Conservation (phyloP, 495 filamentous ascomycete species). For the Lasiosphaeris hirsuta region DNA sequence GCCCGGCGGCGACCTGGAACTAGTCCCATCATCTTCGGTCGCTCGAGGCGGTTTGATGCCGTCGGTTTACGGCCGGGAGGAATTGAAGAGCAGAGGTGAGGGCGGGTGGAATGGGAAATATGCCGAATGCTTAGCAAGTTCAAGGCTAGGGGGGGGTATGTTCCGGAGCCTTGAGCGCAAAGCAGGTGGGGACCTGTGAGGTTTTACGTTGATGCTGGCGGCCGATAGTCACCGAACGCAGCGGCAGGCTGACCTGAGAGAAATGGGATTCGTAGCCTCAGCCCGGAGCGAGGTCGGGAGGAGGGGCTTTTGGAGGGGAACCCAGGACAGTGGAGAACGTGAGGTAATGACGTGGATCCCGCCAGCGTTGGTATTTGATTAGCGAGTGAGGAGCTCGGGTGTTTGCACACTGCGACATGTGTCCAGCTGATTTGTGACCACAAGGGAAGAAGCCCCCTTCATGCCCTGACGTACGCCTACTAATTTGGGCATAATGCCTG, state of each 20-base stretch:
- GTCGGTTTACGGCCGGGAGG: not conserved
- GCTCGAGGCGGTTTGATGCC: not conserved
- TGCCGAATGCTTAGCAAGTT: too few species aligned
- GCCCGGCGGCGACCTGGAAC: slow-evolving; percentile 35
- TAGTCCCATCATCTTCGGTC: slow-evolving; percentile 29
- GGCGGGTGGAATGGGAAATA: not conserved
- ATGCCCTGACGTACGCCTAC: too few species aligned
- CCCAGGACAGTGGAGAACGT: not conserved
- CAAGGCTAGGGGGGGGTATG: not conserved
- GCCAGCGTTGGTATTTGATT: not conserved
- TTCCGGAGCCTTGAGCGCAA: not conserved
- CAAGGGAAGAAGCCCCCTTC: too few species aligned
- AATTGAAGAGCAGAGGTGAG: not conserved
- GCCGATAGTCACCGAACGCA: too few species aligned
- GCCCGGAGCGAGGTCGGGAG: slow-evolving; percentile 2
- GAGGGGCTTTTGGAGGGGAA: not conserved
- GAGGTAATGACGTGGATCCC: slow-evolving; percentile 6
- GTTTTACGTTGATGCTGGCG: not conserved
- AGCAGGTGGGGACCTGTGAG: not conserved
- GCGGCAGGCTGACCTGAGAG: too few species aligned
- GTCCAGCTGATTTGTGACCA: too few species aligned
- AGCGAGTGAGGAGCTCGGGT: not conserved
- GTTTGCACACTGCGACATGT: too few species aligned
- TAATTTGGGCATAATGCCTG: too few species aligned
- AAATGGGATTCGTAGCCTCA: not conserved